Base-by-base conservation (phyloP, 371 early-diverging fungal species). In the Dichotomocladium elegans region DNA sequence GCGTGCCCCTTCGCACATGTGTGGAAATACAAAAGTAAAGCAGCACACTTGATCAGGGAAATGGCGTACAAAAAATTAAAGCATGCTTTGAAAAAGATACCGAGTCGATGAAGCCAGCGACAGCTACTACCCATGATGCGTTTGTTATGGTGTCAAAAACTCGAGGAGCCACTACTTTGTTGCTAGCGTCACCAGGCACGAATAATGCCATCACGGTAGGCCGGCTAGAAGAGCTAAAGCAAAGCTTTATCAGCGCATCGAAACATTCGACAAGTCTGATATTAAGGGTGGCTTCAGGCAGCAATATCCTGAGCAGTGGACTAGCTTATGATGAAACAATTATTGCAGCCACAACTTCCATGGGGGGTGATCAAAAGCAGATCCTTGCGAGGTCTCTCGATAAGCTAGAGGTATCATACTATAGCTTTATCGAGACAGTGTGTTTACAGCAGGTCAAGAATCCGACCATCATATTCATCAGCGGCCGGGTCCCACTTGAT, bases 1-100 rank as follows among this genome's bases (percentile, higher is more conserved):
- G 73, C 64, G 0, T 82, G 83, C 54, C 83, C 83, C n/a, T 82
- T 66, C 68, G 83, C 83, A 12, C 78, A 79, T 44, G 59, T 76
- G 14, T 82, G 83, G 83, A 71, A 79, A 55, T 66, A 80, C 62
- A 80, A 79, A 48, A 62, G 37, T 37, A n/a, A 33, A 2, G 12
- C 7, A 37, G n/a, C 37, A n/a, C n/a, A n/a, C n/a, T n/a, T n/a
- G n/a, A n/a, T n/a, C n/a, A n/a, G n/a, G n/a, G n/a, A n/a, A n/a
- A n/a, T n/a, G n/a, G n/a, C n/a, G n/a, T n/a, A n/a, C n/a, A n/a
- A n/a, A n/a, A n/a, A n/a, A n/a, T n/a, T n/a, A n/a, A n/a, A n/a
- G n/a, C n/a, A n/a, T n/a, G n/a, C n/a, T n/a, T n/a, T n/a, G n/a
- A n/a, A n/a, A n/a, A n/a, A n/a, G n/a, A n/a, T n/a, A n/a, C n/a